Percentiles rank a stretch among this genome's conserved stretches.
These are phyloP conservation scores for Madurella fahalii DNA, from an alignment of 2,329 filamentous ascomycete genomes.

Conservation along the genomic window DNA sequence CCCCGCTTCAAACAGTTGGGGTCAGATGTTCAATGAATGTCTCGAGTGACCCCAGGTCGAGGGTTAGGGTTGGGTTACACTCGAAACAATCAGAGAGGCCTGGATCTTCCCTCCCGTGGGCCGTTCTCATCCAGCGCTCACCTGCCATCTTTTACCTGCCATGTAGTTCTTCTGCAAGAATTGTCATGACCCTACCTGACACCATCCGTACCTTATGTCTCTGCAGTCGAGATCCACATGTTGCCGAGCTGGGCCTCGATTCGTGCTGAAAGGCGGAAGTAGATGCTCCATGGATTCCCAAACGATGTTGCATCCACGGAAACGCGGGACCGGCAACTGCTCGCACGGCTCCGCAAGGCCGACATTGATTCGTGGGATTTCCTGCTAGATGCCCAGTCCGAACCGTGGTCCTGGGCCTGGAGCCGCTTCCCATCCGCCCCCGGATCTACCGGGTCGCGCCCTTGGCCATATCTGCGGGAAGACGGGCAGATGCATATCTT, in stretches of 20 bases:
- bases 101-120: no score
- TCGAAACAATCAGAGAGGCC: no score
- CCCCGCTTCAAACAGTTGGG: no score
- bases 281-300: conserved; percentile 16
- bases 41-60: no score
- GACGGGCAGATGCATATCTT: conserved; percentile 13
- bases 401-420: conserved; percentile 18
- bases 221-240: no score
- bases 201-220: no score
- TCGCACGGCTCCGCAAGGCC: conserved; percentile 6
- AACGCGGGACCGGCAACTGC: conserved; percentile 16
- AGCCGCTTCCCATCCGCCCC: conserved; percentile 1
- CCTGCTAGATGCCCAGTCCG: conserved; percentile 13
- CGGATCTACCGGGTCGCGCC: not conserved
- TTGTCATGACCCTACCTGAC: no score
- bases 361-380: conserved; percentile 21
- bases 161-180: no score
- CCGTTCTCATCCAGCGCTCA: no score
- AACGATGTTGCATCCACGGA: conserved; percentile 21
- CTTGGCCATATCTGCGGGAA: conserved; percentile 10
- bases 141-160: no score
- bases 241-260: not conserved
- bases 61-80: no score
- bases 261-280: conserved; percentile 18
- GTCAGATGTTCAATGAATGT: no score